phyloP scores from a whole-genome alignment of 2,329 filamentous ascomycete species.

The Dothistroma pini region DNA sequence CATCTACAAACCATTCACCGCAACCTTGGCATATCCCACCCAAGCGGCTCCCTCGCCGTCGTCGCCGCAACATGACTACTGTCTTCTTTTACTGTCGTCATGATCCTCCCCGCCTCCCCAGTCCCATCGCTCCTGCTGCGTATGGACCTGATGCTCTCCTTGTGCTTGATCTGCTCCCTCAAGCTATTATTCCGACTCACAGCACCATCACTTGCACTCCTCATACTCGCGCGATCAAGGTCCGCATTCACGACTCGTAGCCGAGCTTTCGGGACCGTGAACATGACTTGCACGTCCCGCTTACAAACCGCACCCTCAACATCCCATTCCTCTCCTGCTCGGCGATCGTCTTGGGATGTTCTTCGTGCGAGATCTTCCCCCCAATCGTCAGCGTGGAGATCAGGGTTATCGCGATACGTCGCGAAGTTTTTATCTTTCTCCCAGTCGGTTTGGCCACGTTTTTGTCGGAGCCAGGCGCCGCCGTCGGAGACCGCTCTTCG shows the following conservation, averaged over 20 bases:
- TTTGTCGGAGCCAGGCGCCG: constrained; percentile 38
- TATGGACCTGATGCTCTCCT: constrained; percentile 16
- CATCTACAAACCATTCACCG: neutral
- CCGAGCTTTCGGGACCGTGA: constrained; percentile 84
- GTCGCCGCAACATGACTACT: neutral
- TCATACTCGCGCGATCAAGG: constrained; percentile 39
- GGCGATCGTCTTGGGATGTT: constrained; percentile 23
- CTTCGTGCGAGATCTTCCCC: constrained; percentile 23
- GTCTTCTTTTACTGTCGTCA: constrained; percentile 2
- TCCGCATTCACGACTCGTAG: constrained; percentile 87
- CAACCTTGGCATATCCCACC: neutral
- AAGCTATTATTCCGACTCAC: constrained; percentile 22
- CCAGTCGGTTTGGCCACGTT: constrained; percentile 43
- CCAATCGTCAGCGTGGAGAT: constrained; percentile 33
- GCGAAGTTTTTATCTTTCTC: constrained; percentile 23
- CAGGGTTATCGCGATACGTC: constrained; percentile 34
- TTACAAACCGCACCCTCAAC: constrained; percentile 47
- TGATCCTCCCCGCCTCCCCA: constrained; percentile 1
- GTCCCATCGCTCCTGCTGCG: constrained; percentile 17
- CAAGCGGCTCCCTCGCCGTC: neutral
- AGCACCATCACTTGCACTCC: constrained; percentile 34
- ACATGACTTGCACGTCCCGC: constrained; percentile 63
- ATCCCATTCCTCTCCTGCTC: constrained; percentile 48
- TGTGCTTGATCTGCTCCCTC: constrained; percentile 10
- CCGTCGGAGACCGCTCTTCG: constrained; percentile 45